A percentile compares a stretch with the other conserved stretches of the same genome.
These are phyloP conservation scores for Arthrobotrys entomopaga DNA, from an alignment of 2,329 filamentous ascomycete genomes.

Conservation along the genomic window DNA sequence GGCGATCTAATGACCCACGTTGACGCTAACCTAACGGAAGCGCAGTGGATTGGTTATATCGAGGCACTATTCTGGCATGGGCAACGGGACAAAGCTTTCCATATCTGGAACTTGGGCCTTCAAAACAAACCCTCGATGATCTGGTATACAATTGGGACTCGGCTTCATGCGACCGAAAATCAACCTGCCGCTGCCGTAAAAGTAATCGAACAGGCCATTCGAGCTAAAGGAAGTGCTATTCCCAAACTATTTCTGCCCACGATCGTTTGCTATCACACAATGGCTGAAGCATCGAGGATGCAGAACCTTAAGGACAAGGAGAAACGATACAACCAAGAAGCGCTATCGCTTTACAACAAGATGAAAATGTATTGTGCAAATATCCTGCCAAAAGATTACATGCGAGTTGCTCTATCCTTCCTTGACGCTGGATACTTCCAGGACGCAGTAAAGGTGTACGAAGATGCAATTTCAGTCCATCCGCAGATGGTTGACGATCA, in stretches of 20 bases:
- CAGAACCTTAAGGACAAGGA: constrained; percentile 40
- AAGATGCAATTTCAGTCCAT: constrained; percentile 32
- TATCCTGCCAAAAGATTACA: constrained; percentile 41
- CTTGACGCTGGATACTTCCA: constrained; percentile 43
- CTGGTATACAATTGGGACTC: constrained; percentile 41
- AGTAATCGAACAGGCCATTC: constrained; percentile 33
- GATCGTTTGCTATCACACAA: constrained; percentile 46
- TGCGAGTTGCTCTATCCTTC: constrained; percentile 47
- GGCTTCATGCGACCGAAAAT: constrained; percentile 49
- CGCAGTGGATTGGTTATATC: constrained; percentile 47
- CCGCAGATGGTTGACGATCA: constrained; percentile 41
- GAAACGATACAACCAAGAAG: constrained; percentile 38
- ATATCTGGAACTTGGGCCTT: constrained; percentile 36
- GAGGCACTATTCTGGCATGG: constrained; percentile 51
- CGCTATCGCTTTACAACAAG: constrained; percentile 28
- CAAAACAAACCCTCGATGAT: constrained; percentile 33
- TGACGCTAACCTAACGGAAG: constrained; percentile 26
- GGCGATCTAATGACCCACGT: constrained; percentile 50
- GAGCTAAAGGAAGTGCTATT: constrained; percentile 16
- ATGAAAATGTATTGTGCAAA: constrained; percentile 39
- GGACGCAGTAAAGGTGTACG: constrained; percentile 41
- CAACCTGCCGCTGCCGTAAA: constrained; percentile 35
- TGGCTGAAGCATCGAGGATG: constrained; percentile 30
- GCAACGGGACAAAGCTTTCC: constrained; percentile 37
- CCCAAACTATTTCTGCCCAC: constrained; percentile 44